Percentiles rank a stretch among this genome's conserved stretches.
phyloP scores from a whole-genome alignment of 2,329 filamentous ascomycete species.

The Apiospora marii region DNA sequence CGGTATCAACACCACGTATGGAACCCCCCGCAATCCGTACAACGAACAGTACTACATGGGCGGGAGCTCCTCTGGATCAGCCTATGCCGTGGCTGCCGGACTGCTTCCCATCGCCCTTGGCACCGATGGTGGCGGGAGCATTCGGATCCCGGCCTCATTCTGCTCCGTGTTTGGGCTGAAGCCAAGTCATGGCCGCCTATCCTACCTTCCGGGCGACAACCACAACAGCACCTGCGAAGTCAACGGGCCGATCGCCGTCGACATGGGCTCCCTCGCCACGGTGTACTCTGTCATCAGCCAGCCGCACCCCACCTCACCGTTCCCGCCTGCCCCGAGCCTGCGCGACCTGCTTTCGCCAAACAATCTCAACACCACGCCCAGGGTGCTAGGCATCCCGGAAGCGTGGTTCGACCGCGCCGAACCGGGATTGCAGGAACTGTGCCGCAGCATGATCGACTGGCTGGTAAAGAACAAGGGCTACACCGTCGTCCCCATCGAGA shows the following conservation, averaged over 20 bases:
- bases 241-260: constrained; percentile 72
- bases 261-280: constrained; percentile 70
- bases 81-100: constrained; percentile 73
- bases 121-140: constrained; percentile 76
- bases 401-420: constrained; percentile 65
- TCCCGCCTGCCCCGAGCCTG: constrained; percentile 50
- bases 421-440: constrained; percentile 52
- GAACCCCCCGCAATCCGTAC: constrained; percentile 80
- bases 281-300: constrained; percentile 70
- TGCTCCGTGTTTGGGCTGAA: constrained; percentile 81
- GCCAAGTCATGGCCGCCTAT: constrained; percentile 72
- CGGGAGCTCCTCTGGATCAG: constrained; percentile 78
- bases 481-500: constrained; percentile 59
- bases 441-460: constrained; percentile 55
- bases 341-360: constrained; percentile 27
- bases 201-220: constrained; percentile 60
- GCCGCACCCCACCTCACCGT: constrained; percentile 67
- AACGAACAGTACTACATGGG: constrained; percentile 78
- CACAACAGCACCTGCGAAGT: constrained; percentile 70
- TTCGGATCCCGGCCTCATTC: constrained; percentile 75
- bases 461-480: constrained; percentile 63
- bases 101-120: constrained; percentile 73
- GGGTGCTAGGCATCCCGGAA: constrained; percentile 69
- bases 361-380: too few relatives aligned
- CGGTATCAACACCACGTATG: constrained; percentile 76